Conservation (phyloP, 2,329 filamentous ascomycete genomes). For the Pestalotiopsis fici region DNA sequence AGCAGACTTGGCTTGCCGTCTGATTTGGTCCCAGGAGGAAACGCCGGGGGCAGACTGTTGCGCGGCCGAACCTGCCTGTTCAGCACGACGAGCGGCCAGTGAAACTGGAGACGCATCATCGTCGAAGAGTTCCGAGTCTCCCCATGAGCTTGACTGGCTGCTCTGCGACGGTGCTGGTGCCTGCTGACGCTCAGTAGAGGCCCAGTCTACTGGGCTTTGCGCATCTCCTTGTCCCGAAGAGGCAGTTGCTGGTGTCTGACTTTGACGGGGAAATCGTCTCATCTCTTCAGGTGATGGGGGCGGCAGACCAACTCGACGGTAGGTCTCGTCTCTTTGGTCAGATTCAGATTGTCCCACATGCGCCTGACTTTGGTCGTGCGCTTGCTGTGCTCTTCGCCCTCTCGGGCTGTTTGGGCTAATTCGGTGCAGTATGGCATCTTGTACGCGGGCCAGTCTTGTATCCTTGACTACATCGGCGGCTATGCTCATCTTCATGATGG, state of each 20-base stretch:
- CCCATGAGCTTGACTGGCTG: conserved; percentile 6
- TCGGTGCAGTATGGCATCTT: conserved; percentile 17
- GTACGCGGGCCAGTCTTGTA: conserved; percentile 23
- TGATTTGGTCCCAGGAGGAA: conserved; percentile 47
- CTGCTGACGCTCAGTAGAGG: neutral
- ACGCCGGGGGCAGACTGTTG: conserved; percentile 22
- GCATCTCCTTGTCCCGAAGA: neutral
- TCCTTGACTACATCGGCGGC: conserved; percentile 25
- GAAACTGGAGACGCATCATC: conserved; percentile 45
- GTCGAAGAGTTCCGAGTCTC: conserved; percentile 23
- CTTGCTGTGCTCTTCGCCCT: neutral
- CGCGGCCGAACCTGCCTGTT: conserved; percentile 11
- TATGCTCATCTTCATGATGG: conserved; percentile 25
- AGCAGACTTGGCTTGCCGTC: conserved; percentile 32
- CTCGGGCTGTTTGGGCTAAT: conserved; percentile 13
- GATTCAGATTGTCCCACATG: conserved; percentile 8
- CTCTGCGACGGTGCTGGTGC: neutral
- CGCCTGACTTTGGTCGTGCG: neutral
- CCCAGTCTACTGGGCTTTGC: neutral
- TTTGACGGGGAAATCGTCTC: neutral
- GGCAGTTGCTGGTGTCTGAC: neutral
- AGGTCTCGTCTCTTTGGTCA: neutral
- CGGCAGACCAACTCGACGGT: neutral
- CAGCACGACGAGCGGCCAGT: conserved; percentile 23
- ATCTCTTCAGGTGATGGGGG: conserved; percentile 6